A percentile compares a stretch with the other conserved stretches of the same genome.
These are phyloP conservation scores for Phytophthora uliginosa DNA, from an alignment of 352 stramenopile genomes.

Conservation along the genomic window DNA sequence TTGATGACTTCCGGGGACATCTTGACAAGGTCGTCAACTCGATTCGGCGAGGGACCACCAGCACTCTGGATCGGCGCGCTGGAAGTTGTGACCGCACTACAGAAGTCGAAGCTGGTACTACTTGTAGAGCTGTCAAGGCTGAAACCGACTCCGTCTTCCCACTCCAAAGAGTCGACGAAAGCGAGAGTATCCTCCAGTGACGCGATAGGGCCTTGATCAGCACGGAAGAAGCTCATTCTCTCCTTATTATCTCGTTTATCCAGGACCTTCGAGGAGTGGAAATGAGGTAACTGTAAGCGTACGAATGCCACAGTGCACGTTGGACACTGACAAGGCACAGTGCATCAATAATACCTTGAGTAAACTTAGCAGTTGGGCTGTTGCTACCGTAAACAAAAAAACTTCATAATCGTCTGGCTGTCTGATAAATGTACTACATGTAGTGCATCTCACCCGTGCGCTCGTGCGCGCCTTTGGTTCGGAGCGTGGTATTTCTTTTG, in stretches of 20 bases:
- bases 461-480: no score
- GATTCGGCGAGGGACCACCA: not conserved
- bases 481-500: no score
- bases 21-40: not conserved
- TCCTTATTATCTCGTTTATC: not conserved
- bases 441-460: no score
- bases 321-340: not conserved
- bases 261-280: not conserved
- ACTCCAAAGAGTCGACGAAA: not conserved
- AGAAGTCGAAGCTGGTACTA: not conserved
- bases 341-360: no score
- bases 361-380: no score
- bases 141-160: not conserved
- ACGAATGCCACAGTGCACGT: not conserved
- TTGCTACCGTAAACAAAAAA: no score
- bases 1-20: not conserved
- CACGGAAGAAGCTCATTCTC: not conserved
- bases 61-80: not conserved
- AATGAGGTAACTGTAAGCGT: not conserved
- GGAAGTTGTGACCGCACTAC: not conserved
- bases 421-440: not conserved
- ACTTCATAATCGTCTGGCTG: not conserved
- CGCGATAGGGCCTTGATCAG: not conserved
- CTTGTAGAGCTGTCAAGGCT: not conserved
- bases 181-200: not conserved